These are phyloP conservation scores for Moesziomyces sp. DNA, from an alignment of 1,284 basidiomycete species.

Conservation along the genomic window DNA sequence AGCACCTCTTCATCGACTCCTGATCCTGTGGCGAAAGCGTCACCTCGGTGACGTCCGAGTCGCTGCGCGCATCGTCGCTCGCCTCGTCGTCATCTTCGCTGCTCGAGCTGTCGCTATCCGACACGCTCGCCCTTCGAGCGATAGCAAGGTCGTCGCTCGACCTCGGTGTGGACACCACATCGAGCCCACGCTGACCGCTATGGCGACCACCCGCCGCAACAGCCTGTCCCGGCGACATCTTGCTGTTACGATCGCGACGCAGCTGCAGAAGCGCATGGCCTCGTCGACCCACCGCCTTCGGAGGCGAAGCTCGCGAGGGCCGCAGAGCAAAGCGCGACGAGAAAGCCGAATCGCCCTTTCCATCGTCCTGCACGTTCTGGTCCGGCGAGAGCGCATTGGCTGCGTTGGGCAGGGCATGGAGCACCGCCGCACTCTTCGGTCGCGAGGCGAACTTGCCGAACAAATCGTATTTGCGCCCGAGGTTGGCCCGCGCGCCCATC, in stretches of 20 bases:
- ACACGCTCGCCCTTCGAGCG: slow-evolving; percentile 4
- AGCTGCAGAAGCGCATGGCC: slow-evolving; percentile 34
- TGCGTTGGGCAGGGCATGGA: slow-evolving; percentile 1
- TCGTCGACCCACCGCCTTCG: slow-evolving; percentile 12
- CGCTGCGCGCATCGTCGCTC: slow-evolving; percentile 20
- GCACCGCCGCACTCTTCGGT: slow-evolving; percentile 18
- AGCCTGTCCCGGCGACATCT: slow-evolving; percentile 11
- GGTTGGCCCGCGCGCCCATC: slow-evolving; percentile 18
- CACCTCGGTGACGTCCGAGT: slow-evolving; percentile 8
- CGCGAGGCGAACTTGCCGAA: slow-evolving; percentile 41
- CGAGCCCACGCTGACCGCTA: slow-evolving; percentile 11
- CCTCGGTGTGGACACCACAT: slow-evolving; percentile 31
- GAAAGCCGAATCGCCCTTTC: neutral
- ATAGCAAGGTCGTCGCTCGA: slow-evolving; percentile 35
- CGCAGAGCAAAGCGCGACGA: slow-evolving; percentile 5
- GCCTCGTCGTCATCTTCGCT: slow-evolving; percentile 18
- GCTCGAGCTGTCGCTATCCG: slow-evolving; percentile 18
- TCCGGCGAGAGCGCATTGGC: slow-evolving; percentile 3
- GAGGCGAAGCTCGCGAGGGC: slow-evolving; percentile 5
- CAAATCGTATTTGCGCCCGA: slow-evolving; percentile 41
- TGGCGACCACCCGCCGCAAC: neutral
- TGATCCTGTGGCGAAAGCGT: slow-evolving; percentile 16
- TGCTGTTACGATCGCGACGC: slow-evolving; percentile 16
- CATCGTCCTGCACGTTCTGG: neutral
- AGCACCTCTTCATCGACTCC: slow-evolving; percentile 8